phyloP scores from a whole-genome alignment of 148 eudicot genomes.

The Agrostemma githago region DNA sequence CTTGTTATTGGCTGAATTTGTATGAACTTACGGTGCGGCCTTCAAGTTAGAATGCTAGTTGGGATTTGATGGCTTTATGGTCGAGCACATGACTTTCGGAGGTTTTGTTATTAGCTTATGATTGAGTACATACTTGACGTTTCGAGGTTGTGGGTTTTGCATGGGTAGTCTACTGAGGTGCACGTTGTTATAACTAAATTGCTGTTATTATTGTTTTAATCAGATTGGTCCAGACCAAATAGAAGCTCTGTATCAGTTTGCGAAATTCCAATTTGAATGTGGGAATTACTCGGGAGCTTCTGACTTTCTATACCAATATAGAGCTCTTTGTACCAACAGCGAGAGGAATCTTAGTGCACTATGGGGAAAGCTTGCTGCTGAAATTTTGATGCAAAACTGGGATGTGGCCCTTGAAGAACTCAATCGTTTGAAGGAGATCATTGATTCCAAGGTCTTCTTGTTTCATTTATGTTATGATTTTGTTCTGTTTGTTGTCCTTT shows the following conservation, averaged over 20 bases:
- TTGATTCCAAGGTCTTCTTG: conserved; percentile 64
- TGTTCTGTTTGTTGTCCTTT: conserved; percentile 11
- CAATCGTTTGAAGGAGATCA: conserved; percentile 77
- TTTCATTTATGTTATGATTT: not conserved
- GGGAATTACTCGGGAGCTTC: conserved; percentile 99
- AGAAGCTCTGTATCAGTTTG: conserved; percentile 92
- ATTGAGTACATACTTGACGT: not conserved
- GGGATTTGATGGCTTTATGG: not conserved
- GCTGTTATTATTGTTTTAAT: not conserved
- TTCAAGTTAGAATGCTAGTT: not conserved
- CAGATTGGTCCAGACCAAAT: conserved; percentile 98
- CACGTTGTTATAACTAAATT: not conserved
- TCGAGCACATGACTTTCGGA: not conserved
- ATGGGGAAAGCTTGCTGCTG: conserved; percentile 99
- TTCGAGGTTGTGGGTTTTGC: not conserved
- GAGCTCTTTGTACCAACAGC: conserved; percentile 74
- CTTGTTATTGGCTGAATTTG: not conserved
- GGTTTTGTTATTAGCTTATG: not conserved
- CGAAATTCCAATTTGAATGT: conserved; percentile 97
- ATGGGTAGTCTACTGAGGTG: not conserved
- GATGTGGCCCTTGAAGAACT: conserved; percentile 86
- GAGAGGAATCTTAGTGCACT: conserved; percentile 86
- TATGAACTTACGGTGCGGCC: not conserved
- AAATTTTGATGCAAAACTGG: conserved; percentile 97
- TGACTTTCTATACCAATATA: conserved; percentile 89